A percentile compares a stretch with the other conserved stretches of the same genome.
Evolutionary conservation across 2,329 filamentous ascomycete genomes (phyloP).

Genomic region (Seiridium unicorne): DNA sequence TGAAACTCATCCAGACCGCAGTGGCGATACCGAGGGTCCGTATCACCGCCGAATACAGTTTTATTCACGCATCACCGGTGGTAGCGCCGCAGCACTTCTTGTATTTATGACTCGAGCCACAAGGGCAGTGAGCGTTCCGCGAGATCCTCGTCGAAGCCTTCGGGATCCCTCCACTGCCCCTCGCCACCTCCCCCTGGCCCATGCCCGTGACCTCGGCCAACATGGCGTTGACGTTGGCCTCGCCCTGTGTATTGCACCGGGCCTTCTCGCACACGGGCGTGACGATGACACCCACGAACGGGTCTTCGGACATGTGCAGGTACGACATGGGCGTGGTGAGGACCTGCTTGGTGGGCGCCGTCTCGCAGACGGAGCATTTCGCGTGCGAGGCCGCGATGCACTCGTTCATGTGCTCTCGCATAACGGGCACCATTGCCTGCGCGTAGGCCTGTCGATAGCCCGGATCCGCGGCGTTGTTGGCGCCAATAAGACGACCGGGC

Average conservation of each 20-base stretch:
- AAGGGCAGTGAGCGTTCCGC: background rate
- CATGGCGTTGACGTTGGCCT: background rate
- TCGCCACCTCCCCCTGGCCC: background rate
- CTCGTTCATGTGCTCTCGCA: slow-evolving; percentile 7
- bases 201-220: slow-evolving; percentile 6
- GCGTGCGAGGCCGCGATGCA: slow-evolving; percentile 5
- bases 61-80: background rate
- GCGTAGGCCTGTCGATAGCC: slow-evolving; percentile 8
- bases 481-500: slow-evolving; percentile 6
- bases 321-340: slow-evolving; percentile 10
- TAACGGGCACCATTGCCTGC: slow-evolving; percentile 7
- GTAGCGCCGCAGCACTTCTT: slow-evolving; percentile 2
- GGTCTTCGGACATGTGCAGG: slow-evolving; percentile 8
- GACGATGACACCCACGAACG: slow-evolving; percentile 5
- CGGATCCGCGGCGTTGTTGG: background rate
- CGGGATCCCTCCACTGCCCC: background rate
- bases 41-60: background rate
- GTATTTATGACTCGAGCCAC: background rate
- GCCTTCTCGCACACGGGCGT: slow-evolving; percentile 8
- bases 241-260: background rate
- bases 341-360: slow-evolving; percentile 1
- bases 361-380: slow-evolving; percentile 4
- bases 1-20: no score
- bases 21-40: no score
- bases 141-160: background rate